Conservation (phyloP, 306 rosid genomes). For the Geum urbanum region DNA sequence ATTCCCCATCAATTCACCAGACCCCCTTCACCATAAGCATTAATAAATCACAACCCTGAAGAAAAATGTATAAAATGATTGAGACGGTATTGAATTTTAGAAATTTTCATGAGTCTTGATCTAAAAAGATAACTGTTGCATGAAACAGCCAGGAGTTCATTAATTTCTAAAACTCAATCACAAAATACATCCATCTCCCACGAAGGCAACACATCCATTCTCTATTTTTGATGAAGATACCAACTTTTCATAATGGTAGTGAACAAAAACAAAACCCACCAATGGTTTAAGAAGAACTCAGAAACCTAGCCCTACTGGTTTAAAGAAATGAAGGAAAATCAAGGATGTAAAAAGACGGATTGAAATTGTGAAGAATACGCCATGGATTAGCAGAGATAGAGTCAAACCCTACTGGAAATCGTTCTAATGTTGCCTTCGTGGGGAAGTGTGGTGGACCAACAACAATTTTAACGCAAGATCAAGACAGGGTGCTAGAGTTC, state of each 20-base stretch:
- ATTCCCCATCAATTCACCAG: conserved; percentile 43
- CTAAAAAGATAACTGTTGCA: conserved; percentile 2
- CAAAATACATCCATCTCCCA: background rate
- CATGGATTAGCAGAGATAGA: conserved; percentile 23
- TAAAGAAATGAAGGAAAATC: background rate
- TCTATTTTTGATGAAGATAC: no score
- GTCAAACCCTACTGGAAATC: conserved; percentile 22
- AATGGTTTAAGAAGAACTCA: background rate
- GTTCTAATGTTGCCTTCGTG: background rate
- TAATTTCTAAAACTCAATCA: background rate
- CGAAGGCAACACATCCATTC: background rate
- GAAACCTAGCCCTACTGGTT: background rate
- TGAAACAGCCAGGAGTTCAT: conserved; percentile 2
- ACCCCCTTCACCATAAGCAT: conserved; percentile 18
- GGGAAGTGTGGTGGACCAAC: background rate
- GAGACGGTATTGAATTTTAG: background rate
- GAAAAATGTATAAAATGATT: conserved; percentile 5
- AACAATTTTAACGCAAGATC: background rate
- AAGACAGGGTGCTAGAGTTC: background rate
- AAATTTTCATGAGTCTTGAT: background rate
- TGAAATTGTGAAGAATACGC: conserved; percentile 17
- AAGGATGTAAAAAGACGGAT: conserved; percentile 6
- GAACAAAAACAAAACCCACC: conserved; percentile 26
- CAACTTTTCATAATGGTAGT: background rate
- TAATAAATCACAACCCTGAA: conserved; percentile 12